Base-by-base conservation (phyloP, 345 rosid genomes). In the Eucalyptus caleyi region DNA sequence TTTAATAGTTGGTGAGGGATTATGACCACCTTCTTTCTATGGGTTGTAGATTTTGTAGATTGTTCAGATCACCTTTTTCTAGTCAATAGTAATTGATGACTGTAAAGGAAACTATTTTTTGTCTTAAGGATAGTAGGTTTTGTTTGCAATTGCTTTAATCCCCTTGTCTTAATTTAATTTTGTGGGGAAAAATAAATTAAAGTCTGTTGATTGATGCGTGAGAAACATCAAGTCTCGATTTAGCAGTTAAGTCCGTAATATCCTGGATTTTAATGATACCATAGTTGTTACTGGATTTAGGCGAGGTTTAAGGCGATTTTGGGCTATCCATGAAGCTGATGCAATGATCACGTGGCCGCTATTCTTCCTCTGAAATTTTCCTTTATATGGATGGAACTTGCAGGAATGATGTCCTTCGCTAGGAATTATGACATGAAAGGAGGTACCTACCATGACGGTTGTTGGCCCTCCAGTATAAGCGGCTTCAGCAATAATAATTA, bases 331-430 rank as follows among this genome's bases (percentile, higher is more conserved):
- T 37, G 47, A 19, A 19, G 83, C 83, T 11, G 83, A 77, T 77
- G 27, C 42, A 44, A 40, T 77, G 4, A 21, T 77, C 16, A 10
- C 16, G 2, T 77, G 83, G 83, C 27, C 27, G 23, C 42, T 2
- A 37, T 37, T 26, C 45, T 86, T 21, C 47, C 62, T 47, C 81
- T 88, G 32, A 27, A 15, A 45, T 21, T 34, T 67, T 88, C 86
- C 50, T 67, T 47, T 4, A 40, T 37, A 47, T 21, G 62, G n/a
- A 30, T 34, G 62, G n/a, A 30, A 44, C 53, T 47, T 9, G 51
- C 93, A 92, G 93, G 88, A 87, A 90, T 23, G 89, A 96, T 96
- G 98, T 93, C 96, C 56, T 93, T 89, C 40, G 54, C 91, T 6
- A 92, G 93, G 90, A 94, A 92, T 92, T 91, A 93, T 86, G 92